phyloP scores from a whole-genome alignment of 768 basidiomycete species.

The Leucocoprinus sp. region DNA sequence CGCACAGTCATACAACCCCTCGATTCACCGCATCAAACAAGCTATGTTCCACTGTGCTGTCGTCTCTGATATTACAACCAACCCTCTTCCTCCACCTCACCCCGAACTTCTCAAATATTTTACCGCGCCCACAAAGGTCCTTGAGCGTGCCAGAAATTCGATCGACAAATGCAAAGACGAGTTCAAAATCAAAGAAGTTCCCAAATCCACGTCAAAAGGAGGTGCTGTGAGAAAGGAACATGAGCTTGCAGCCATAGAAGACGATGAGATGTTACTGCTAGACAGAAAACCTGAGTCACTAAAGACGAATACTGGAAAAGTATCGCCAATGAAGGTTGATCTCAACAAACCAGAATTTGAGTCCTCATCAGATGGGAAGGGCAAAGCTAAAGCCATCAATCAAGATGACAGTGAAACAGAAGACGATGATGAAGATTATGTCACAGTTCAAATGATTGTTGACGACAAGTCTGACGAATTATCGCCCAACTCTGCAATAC shows the following conservation, averaged over 20 bases:
- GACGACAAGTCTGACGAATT: slow-evolving; percentile 24
- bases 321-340: slow-evolving; percentile 2
- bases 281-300: slow-evolving; percentile 26
- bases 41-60: slow-evolving; percentile 86
- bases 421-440: slow-evolving; percentile 26
- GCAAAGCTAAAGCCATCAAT: slow-evolving; percentile 21
- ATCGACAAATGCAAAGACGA: slow-evolving; percentile 52
- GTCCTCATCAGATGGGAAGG: slow-evolving; percentile 18
- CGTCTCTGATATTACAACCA: slow-evolving; percentile 57
- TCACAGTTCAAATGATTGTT: not conserved
- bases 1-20: slow-evolving; percentile 75
- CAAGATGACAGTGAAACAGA: slow-evolving; percentile 49
- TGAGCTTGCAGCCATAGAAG: slow-evolving; percentile 53
- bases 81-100: slow-evolving; percentile 82
- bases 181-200: slow-evolving; percentile 76
- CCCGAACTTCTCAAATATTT: slow-evolving; percentile 81
- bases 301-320: not conserved
- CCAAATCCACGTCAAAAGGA: slow-evolving; percentile 45
- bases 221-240: slow-evolving; percentile 47
- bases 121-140: slow-evolving; percentile 60
- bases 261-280: slow-evolving; percentile 49
- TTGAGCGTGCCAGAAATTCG: slow-evolving; percentile 49
- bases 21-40: slow-evolving; percentile 87
- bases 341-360: not conserved
- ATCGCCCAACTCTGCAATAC: slow-evolving; percentile 18